Percentiles rank a stretch among this genome's conserved stretches.
Conservation (phyloP, 2,329 filamentous ascomycete species). For the Exophiala spinifera region DNA sequence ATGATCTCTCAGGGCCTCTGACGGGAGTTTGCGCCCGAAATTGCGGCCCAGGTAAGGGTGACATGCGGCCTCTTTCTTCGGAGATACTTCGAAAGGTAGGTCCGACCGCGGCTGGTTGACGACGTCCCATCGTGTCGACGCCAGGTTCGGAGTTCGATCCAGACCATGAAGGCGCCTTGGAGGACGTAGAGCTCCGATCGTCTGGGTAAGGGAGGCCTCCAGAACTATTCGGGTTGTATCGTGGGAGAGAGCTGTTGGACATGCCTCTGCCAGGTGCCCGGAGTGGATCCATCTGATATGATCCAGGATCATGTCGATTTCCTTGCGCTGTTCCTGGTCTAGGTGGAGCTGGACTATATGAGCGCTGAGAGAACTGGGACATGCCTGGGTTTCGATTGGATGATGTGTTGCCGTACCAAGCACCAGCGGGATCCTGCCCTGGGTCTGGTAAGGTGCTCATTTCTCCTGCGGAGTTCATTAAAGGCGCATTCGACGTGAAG, state of each 20-base stretch:
- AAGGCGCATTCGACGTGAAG: conserved; percentile 62
- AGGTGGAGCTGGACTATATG: conserved; percentile 29
- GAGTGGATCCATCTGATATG: conserved; percentile 31
- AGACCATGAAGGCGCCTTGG: conserved; percentile 15
- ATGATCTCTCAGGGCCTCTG: conserved; percentile 24
- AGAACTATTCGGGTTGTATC: conserved; percentile 20
- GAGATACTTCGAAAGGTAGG: conserved; percentile 22
- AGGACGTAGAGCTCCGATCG: conserved; percentile 18
- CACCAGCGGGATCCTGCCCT: conserved; percentile 26
- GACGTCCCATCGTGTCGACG: conserved; percentile 13
- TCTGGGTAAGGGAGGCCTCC: conserved; percentile 21
- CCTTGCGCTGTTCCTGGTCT: conserved; percentile 30
- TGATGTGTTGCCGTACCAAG: conserved; percentile 22
- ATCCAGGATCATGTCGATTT: conserved; percentile 28
- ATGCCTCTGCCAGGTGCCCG: conserved; percentile 28
- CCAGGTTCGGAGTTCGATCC: conserved; percentile 13
- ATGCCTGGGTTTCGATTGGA: conserved; percentile 26
- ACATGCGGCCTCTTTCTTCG: conserved; percentile 22
- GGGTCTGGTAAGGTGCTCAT: conserved; percentile 52
- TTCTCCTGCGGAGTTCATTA: conserved; percentile 57
- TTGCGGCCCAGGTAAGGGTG: conserved; percentile 22
- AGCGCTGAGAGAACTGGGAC: conserved; percentile 30
- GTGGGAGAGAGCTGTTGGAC: conserved; percentile 21
- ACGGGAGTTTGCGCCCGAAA: conserved; percentile 23
- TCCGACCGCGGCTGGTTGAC: conserved; percentile 15